These are phyloP conservation scores for Nicotiana paniculata DNA, from an alignment of 257 asterid genomes.

Conservation along the genomic window DNA sequence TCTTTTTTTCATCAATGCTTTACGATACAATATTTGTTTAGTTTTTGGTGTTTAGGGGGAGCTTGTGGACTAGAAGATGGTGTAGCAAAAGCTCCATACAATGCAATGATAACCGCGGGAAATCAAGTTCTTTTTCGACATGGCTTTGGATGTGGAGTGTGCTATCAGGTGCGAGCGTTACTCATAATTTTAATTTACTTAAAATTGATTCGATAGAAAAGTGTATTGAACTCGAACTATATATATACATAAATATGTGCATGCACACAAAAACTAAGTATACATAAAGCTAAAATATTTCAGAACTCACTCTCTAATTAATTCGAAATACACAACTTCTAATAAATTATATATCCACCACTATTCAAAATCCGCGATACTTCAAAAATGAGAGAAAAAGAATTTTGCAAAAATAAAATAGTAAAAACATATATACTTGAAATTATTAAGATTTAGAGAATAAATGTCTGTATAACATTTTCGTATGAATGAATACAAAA, in stretches of 20 bases:
- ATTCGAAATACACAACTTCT: too few relatives aligned
- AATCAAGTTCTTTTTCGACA: slow-evolving; percentile 2
- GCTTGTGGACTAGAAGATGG: slow-evolving; percentile 14
- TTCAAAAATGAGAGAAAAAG: background rate
- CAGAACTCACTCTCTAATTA: background rate
- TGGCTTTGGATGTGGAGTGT: slow-evolving; percentile 11
- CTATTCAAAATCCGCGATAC: too few relatives aligned
- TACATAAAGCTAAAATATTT: background rate
- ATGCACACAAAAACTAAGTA: background rate
- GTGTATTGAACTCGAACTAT: too few relatives aligned
- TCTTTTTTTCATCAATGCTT: too few relatives aligned
- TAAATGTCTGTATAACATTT: too few relatives aligned
- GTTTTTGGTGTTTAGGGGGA: background rate
- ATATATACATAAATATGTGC: too few relatives aligned
- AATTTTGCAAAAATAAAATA: too few relatives aligned
- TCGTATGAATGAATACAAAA: background rate
- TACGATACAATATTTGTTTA: too few relatives aligned
- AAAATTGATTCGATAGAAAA: too few relatives aligned
- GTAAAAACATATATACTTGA: too few relatives aligned
- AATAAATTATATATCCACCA: too few relatives aligned
- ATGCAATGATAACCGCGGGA: slow-evolving; percentile 8
- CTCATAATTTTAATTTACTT: background rate
- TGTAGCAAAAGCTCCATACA: background rate
- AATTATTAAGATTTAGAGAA: too few relatives aligned
- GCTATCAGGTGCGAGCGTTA: background rate